phyloP scores from a whole-genome alignment of 2,329 filamentous ascomycete species.

The Elsinoe arachidis region DNA sequence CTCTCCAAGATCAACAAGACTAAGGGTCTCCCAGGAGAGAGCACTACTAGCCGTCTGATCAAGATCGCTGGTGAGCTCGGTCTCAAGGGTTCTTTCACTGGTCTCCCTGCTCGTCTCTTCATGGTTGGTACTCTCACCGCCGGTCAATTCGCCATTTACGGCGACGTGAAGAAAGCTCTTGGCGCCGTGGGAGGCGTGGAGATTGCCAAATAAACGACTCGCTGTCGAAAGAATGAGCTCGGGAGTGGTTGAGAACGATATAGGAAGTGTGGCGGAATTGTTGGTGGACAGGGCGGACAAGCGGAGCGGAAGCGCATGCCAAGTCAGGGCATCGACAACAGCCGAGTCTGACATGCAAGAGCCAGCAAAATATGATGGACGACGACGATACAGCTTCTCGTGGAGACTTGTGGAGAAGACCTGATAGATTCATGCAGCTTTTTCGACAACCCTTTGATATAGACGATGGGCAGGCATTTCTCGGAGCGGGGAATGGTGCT shows the following conservation, averaged over 20 bases:
- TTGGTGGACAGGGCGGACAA: not conserved
- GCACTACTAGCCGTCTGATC: constrained; percentile 69
- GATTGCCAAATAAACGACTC: constrained; percentile 40
- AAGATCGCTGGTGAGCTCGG: constrained; percentile 86
- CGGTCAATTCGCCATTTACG: constrained; percentile 85
- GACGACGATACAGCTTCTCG: not conserved
- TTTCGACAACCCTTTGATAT: constrained; percentile 5
- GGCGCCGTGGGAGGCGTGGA: constrained; percentile 70
- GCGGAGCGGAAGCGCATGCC: not conserved
- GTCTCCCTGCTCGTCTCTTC: constrained; percentile 72
- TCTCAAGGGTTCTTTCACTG: constrained; percentile 65
- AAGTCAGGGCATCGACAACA: not conserved
- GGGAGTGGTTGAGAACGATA: not conserved
- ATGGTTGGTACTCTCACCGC: constrained; percentile 68
- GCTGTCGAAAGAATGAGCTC: not conserved
- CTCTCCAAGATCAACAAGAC: constrained; percentile 95
- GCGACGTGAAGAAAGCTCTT: constrained; percentile 37
- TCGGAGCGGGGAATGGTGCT: constrained; percentile 9
- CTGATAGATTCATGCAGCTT: constrained; percentile 9
- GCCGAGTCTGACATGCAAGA: not conserved
- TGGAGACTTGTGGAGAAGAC: not conserved
- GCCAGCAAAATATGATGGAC: not conserved
- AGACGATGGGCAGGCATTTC: constrained; percentile 8
- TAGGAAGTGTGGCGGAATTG: not conserved
- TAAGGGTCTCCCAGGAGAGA: constrained; percentile 76